These are phyloP conservation scores for Lentinula aciculospora DNA, from an alignment of 768 basidiomycete genomes.

Conservation along the genomic window DNA sequence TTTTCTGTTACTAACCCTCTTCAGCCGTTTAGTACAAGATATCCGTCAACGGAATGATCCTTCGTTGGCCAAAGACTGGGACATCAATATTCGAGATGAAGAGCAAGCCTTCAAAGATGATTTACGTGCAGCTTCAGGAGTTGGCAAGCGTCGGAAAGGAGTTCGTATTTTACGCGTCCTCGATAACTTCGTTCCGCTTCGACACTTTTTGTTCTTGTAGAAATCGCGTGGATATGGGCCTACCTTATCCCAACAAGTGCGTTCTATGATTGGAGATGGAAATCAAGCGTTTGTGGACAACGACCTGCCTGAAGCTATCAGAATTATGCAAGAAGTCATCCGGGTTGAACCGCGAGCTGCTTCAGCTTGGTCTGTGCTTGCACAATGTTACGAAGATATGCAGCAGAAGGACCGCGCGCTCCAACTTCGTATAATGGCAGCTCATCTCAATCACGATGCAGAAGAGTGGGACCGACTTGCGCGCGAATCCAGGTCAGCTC, in stretches of 20 bases:
- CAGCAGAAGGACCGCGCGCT: constrained; percentile 65
- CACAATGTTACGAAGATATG: constrained; percentile 74
- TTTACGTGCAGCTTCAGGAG: constrained; percentile 66
- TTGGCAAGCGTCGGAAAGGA: constrained; percentile 52
- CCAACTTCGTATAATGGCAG: constrained; percentile 83
- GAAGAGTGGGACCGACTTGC: constrained; percentile 89
- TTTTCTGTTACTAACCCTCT: neutral
- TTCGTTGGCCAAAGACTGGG: constrained; percentile 63
- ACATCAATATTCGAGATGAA: constrained; percentile 62
- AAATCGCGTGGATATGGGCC: constrained; percentile 45
- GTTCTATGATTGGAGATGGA: constrained; percentile 74
- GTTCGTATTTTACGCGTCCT: constrained; percentile 21
- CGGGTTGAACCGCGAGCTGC: constrained; percentile 85
- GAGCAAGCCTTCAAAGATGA: constrained; percentile 72
- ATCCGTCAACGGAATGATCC: constrained; percentile 51
- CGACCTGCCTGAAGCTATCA: constrained; percentile 61
- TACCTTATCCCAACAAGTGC: constrained; percentile 63
- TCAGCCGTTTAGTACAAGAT: constrained; percentile 62
- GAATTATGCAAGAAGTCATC: constrained; percentile 87
- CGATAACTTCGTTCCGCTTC: neutral
- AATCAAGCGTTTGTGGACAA: constrained; percentile 82
- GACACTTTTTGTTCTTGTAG: constrained; percentile 18
- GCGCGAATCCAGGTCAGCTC: constrained; percentile 57
- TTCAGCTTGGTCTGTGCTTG: constrained; percentile 84
- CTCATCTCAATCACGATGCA: constrained; percentile 77